Base-by-base conservation (phyloP, 352 stramenopile species). In the Phytophthora constricta region DNA sequence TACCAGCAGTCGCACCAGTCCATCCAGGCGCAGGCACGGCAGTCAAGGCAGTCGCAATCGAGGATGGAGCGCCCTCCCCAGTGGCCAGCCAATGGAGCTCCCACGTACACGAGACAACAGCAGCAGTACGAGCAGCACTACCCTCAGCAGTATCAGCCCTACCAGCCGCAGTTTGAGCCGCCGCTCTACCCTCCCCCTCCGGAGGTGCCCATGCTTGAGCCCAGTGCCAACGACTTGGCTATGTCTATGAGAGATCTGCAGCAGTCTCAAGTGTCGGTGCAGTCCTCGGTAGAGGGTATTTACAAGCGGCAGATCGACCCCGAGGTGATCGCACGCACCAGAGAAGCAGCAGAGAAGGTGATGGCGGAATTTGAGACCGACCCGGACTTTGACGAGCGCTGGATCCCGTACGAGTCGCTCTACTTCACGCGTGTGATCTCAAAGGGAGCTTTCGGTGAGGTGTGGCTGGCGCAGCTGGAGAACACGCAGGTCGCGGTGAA, bases 401-500 rank as follows among this genome's bases (percentile, higher is more conserved):
- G 80, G 63, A 86, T 93, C 41, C 72, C 86, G 31, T 91, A 92
- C 71, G 74, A 79, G 13, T 83, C 84, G 34, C 62, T 94, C 27
- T 90, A 90, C 57, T 94, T 92, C 50, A 94, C 86, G 11, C 87
- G 87, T 26, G 74, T 84, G 25, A 69, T 95, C 31, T 90, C 82
- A 13, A 91, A 88, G 27, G 87, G 87, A 51, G 87, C 87, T 8
- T 95, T 95, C 39, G 87, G 87, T 13, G 83, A 92, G 41, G 87
- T 95, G 46, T 95, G 87, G 87, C 78, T 95, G 8, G 87, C 84
- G 27, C 85, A 92, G 60, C 63, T 93, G 28, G 84, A 91, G 56
- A 90, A 92, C 61, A 84, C 68, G 7, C 84, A 92, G 66, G 86
- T 94, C 59, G 86, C 86, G 0, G 86, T 94, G 27, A 94, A 94